These are phyloP conservation scores for Nidularia pulvinata DNA, from an alignment of 768 basidiomycete genomes.

Conservation along the genomic window DNA sequence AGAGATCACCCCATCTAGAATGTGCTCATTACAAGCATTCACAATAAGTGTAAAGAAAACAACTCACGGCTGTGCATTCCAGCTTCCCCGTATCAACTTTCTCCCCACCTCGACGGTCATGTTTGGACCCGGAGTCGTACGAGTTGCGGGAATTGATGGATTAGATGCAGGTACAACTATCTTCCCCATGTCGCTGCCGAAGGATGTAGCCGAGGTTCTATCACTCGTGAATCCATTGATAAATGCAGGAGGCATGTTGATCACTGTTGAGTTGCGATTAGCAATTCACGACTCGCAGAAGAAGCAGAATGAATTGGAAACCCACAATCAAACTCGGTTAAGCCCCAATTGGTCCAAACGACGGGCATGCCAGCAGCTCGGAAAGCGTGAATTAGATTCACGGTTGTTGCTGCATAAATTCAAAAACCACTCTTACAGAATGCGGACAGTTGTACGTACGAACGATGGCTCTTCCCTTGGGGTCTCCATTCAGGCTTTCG, in stretches of 20 bases:
- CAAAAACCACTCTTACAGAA: neutral
- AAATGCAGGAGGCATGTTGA: conserved; percentile 26
- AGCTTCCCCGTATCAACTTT: conserved; percentile 24
- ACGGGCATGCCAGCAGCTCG: conserved; percentile 23
- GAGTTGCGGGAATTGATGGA: conserved; percentile 14
- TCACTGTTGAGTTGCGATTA: conserved; percentile 13
- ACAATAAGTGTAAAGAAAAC: neutral
- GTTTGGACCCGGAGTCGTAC: conserved; percentile 13
- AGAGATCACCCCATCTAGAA: conserved; percentile 18
- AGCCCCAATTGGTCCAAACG: conserved; percentile 29
- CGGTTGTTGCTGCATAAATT: conserved; percentile 17
- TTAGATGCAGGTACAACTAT: conserved; percentile 18
- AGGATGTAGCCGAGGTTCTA: conserved; percentile 21
- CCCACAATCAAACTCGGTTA: conserved; percentile 27
- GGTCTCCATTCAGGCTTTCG: conserved; percentile 23
- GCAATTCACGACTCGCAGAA: neutral
- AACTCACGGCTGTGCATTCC: conserved; percentile 27
- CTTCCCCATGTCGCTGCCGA: conserved; percentile 30
- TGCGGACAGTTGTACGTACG: conserved; percentile 13
- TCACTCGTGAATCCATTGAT: conserved; percentile 24
- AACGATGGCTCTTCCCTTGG: conserved; percentile 23
- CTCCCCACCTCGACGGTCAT: conserved; percentile 23
- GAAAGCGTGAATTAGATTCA: conserved; percentile 25
- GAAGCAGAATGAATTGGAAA: neutral
- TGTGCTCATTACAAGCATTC: neutral